Conservation (phyloP, 2,329 filamentous ascomycete species). For the Talaromyces sp. region DNA sequence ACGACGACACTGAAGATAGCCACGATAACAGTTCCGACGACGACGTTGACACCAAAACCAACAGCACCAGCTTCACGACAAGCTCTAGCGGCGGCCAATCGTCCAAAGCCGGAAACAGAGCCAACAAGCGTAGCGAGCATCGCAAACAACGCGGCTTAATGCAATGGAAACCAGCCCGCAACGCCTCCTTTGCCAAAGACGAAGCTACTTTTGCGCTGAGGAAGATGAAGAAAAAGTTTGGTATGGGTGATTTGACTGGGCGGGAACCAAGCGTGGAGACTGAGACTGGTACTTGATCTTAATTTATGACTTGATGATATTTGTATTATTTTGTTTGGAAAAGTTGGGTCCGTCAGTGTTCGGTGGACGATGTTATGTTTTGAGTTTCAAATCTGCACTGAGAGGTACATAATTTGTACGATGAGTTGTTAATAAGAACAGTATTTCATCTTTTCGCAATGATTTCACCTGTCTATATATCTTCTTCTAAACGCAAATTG, state of each 20-base stretch:
- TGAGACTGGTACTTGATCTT: conserved; percentile 39
- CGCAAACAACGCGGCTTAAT: conserved; percentile 84
- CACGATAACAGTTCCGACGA: background rate
- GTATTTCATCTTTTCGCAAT: background rate
- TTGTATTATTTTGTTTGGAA: background rate
- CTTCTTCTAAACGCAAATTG: background rate
- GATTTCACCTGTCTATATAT: background rate
- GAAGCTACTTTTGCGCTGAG: conserved; percentile 74
- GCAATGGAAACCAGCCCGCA: conserved; percentile 91
- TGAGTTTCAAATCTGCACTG: background rate
- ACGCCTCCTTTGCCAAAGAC: conserved; percentile 79
- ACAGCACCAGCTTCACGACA: conserved; percentile 18
- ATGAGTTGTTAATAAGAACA: background rate
- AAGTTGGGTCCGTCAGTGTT: background rate
- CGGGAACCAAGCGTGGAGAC: conserved; percentile 86
- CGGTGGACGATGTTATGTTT: background rate
- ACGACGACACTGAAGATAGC: background rate
- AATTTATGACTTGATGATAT: background rate
- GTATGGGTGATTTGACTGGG: conserved; percentile 63
- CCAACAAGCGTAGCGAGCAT: conserved; percentile 53
- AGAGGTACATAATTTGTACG: background rate
- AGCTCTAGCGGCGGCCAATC: conserved; percentile 16
- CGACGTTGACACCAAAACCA: background rate
- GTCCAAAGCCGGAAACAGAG: conserved; percentile 22
- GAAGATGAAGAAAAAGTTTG: conserved; percentile 68